Evolutionary conservation across 129 eudicot species (phyloP), one percentile per base, ranked within the genome.

Genomic region (Chrysanthemum makinoi): DNA sequence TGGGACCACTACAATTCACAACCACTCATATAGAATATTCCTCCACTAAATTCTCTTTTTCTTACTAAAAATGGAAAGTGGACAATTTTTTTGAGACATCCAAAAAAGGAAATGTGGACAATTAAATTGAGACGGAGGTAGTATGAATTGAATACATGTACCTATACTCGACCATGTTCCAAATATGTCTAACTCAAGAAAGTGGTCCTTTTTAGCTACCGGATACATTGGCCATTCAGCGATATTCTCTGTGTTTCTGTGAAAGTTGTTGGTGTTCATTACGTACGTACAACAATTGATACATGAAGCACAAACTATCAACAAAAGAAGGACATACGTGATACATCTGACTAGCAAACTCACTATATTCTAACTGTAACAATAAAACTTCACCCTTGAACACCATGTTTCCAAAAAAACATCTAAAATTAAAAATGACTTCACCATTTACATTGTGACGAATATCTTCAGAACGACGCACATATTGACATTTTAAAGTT

Each of bases 161-260:
- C 65, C 52, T 57, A 20, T 56, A 44, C 75, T 20, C 26, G 35
- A 30, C 35, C 35, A 30, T 54, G 54, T 71, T 71, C 49, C 66
- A 33, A 57, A 57, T 56, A 43, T 39, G 75, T 71, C 75, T 43
- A 20, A 13, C 46, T 71, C 66, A 57, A 71, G 55, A 71, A 71
- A 56, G 66, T 71, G 75, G 75, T 58, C 75, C 75, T 43, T 44
- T 71, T 26, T 71, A 12, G 24, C 67, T 58, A 44, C 56, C 56
- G 20, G 14, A 47, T 58, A 19, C 46, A 52, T 26, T 68, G 30
- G 30, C 75, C 75, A 57, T 57, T 57, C 75, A 30, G 35, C 35
- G 4, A 20, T 56, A 52, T 12, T 54, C 30, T 18, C 20, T 58
- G 56, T 71, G 10, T 22, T 46, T 43, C 48, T 71, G 13, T 20